Evolutionary conservation across 2,329 filamentous ascomycete species (phyloP).

Genomic region (Bipolaris oryzae): DNA sequence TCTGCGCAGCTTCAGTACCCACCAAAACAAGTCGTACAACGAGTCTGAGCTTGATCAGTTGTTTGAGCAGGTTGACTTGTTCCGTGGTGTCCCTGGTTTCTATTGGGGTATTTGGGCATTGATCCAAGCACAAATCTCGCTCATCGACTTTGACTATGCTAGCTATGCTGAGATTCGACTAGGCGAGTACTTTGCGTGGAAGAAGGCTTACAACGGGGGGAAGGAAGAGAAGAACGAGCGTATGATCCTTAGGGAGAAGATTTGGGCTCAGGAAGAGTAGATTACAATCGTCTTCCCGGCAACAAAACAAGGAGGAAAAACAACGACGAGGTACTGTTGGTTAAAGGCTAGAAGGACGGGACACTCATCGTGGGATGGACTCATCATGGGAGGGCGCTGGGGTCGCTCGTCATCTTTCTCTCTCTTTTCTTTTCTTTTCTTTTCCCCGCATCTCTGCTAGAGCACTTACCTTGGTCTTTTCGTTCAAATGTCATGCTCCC

Average conservation of each 20-base stretch:
- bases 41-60: constrained; percentile 71
- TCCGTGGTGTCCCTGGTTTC: constrained; percentile 88
- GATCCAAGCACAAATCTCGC: constrained; percentile 91
- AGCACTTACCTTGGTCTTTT: no score
- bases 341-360: no score
- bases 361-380: no score
- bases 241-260: constrained; percentile 72
- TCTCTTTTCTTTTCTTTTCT: no score
- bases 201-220: constrained; percentile 71
- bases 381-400: no score
- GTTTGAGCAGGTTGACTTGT: constrained; percentile 81
- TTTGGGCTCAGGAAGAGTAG: constrained; percentile 71
- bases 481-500: no score
- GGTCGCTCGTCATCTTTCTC: no score
- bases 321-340: not conserved
- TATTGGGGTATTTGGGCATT: constrained; percentile 93
- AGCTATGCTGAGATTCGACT: constrained; percentile 85
- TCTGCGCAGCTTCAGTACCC: constrained; percentile 69
- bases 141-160: constrained; percentile 97
- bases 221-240: constrained; percentile 63
- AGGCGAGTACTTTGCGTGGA: constrained; percentile 93
- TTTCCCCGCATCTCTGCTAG: no score
- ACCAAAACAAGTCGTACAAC: constrained; percentile 44
- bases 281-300: not conserved
- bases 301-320: not conserved